A percentile compares a stretch with the other conserved stretches of the same genome.
phyloP scores from a whole-genome alignment of 768 basidiomycete species.

The Mycena kentingensis region DNA sequence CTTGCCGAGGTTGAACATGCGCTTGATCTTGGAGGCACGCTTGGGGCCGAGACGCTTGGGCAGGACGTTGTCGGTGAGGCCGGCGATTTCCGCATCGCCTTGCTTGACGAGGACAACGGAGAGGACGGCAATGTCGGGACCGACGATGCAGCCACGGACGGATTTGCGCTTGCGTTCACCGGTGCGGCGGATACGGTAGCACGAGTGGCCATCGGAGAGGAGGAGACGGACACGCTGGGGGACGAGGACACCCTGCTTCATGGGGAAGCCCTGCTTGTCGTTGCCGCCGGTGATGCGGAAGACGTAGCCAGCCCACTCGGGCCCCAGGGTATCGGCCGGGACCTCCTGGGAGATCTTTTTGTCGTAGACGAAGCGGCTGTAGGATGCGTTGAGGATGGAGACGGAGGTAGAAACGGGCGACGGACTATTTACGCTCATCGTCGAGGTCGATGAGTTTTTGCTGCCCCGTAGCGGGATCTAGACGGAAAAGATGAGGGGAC shows the following conservation, averaged over 20 bases:
- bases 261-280: constrained; percentile 98
- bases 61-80: constrained; percentile 87
- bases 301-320: constrained; percentile 97
- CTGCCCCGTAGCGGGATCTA: constrained; percentile 94
- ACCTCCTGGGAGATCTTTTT: constrained; percentile 97
- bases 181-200: constrained; percentile 88
- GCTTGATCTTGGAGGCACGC: constrained; percentile 95
- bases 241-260: constrained; percentile 99
- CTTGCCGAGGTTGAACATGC: constrained; percentile 97
- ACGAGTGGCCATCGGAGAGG: constrained; percentile 95
- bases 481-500: constrained; percentile 21
- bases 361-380: constrained; percentile 92
- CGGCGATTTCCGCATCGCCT: constrained; percentile 87
- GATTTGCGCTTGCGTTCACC: constrained; percentile 99
- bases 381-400: background rate
- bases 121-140: constrained; percentile 93
- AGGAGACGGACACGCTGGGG: constrained; percentile 93
- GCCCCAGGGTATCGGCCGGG: constrained; percentile 84
- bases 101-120: constrained; percentile 95
- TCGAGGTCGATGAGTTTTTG: constrained; percentile 97
- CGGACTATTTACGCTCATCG: constrained; percentile 85
- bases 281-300: constrained; percentile 97
- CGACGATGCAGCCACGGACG: constrained; percentile 97
- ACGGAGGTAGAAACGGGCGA: constrained; percentile 3
- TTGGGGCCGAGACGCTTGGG: constrained; percentile 97